Conservation (phyloP, 176 grass and related monocot species). For the Rhynchospora breviuscula region DNA sequence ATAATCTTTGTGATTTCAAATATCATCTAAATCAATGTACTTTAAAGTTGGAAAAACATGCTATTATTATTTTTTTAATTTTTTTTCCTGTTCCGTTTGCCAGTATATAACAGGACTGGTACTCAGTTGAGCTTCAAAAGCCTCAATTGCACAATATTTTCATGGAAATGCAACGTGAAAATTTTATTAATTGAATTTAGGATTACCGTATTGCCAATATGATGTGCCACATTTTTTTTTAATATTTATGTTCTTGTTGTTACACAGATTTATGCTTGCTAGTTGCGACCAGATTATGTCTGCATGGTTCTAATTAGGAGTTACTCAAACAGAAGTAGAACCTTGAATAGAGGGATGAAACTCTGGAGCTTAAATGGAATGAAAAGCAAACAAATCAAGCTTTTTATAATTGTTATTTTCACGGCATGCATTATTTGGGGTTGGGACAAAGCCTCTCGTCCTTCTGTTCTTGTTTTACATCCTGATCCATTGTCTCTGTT, state of each 20-base stretch:
- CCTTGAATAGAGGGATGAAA: slow-evolving; percentile 63
- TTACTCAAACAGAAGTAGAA: background rate
- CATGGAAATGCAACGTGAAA: background rate
- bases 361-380: slow-evolving; percentile 67
- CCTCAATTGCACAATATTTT: background rate
- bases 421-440: slow-evolving; percentile 77
- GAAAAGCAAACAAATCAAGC: slow-evolving; percentile 71
- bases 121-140: background rate
- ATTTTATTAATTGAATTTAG: background rate
- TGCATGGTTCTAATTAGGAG: slow-evolving; percentile 19
- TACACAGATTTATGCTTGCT: background rate
- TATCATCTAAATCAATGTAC: background rate
- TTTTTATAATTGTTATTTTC: slow-evolving; percentile 53
- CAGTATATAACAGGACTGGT: background rate
- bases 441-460: slow-evolving; percentile 72
- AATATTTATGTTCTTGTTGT: background rate
- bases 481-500: slow-evolving; percentile 50
- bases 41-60: background rate
- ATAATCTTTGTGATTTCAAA: background rate
- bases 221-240: background rate
- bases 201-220: background rate
- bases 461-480: slow-evolving; percentile 28
- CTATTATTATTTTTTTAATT: background rate
- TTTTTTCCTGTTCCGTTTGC: background rate
- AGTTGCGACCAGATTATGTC: background rate